These are phyloP conservation scores for Podospora conica DNA, from an alignment of 495 filamentous ascomycete genomes.

Conservation along the genomic window DNA sequence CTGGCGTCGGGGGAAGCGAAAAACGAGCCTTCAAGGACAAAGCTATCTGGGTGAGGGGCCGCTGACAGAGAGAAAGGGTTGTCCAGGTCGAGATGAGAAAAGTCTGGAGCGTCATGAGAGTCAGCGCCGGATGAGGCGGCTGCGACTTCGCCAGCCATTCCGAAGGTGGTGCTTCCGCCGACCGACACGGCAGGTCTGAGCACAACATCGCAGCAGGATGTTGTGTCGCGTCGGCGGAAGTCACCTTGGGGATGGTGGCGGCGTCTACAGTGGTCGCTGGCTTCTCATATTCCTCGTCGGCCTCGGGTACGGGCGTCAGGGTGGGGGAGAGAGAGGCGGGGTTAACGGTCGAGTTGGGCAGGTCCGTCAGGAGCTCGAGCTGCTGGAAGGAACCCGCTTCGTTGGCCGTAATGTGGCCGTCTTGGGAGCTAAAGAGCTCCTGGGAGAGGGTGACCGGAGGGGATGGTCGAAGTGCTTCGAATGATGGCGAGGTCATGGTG, in stretches of 20 bases:
- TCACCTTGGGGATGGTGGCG: conserved; percentile 36
- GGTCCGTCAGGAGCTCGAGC: conserved; percentile 29
- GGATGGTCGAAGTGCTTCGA: conserved; percentile 34
- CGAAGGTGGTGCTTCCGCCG: conserved; percentile 49
- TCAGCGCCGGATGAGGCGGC: conserved; percentile 48
- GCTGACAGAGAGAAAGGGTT: conserved; percentile 55
- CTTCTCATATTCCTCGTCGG: conserved; percentile 18
- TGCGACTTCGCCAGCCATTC: conserved; percentile 54
- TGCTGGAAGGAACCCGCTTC: conserved; percentile 28
- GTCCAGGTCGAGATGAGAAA: conserved; percentile 63
- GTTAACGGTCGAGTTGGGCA: conserved; percentile 43
- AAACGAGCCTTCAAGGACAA: conserved; percentile 70
- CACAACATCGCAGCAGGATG: conserved; percentile 99
- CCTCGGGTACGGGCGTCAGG: conserved; percentile 42
- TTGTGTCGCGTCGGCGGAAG: conserved; percentile 92
- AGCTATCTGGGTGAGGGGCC: conserved; percentile 58
- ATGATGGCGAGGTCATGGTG: conserved; percentile 12
- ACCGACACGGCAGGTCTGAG: conserved; percentile 98
- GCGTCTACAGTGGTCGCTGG: conserved; percentile 16
- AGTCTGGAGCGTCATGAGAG: conserved; percentile 55
- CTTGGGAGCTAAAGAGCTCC: conserved; percentile 44
- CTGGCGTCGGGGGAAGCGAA: conserved; percentile 59
- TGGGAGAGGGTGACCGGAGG: conserved; percentile 49
- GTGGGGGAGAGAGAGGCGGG: conserved; percentile 49
- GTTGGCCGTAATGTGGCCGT: conserved; percentile 24